Conservation (phyloP, 148 eudicot genomes). For the Camellia sinensis region DNA sequence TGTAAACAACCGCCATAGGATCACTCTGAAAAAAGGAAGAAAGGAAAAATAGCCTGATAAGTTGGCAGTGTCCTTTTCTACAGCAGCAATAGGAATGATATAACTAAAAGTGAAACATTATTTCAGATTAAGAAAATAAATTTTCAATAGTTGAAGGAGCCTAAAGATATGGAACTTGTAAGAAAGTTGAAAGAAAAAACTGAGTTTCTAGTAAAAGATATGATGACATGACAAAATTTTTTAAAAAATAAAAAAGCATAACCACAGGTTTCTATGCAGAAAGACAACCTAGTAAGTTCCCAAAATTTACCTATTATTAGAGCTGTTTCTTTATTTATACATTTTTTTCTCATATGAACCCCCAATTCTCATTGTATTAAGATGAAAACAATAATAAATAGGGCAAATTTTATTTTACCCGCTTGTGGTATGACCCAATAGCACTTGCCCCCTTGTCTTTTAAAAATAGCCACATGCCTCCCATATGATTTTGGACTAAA, state of each 20-base stretch:
- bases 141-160: background rate
- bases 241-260: too few species aligned
- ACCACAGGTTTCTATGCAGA: background rate
- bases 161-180: background rate
- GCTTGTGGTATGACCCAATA: too few species aligned
- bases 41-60: conserved; percentile 9
- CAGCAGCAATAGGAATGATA: background rate
- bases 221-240: too few species aligned
- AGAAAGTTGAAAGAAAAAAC: background rate
- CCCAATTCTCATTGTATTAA: too few species aligned
- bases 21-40: conserved; percentile 66
- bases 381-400: too few species aligned
- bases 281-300: background rate
- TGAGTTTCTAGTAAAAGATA: background rate
- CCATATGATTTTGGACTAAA: too few species aligned
- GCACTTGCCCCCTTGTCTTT: too few species aligned
- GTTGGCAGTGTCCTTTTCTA: conserved; percentile 7
- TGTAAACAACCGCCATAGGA: conserved; percentile 83
- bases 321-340: too few species aligned
- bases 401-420: too few species aligned
- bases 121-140: background rate
- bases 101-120: background rate
- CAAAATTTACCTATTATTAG: background rate
- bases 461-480: too few species aligned
- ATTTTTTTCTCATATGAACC: too few species aligned